Percentiles rank a stretch among this genome's conserved stretches.
phyloP scores from a whole-genome alignment of 2,329 filamentous ascomycete genomes.

The Phoma sp. region DNA sequence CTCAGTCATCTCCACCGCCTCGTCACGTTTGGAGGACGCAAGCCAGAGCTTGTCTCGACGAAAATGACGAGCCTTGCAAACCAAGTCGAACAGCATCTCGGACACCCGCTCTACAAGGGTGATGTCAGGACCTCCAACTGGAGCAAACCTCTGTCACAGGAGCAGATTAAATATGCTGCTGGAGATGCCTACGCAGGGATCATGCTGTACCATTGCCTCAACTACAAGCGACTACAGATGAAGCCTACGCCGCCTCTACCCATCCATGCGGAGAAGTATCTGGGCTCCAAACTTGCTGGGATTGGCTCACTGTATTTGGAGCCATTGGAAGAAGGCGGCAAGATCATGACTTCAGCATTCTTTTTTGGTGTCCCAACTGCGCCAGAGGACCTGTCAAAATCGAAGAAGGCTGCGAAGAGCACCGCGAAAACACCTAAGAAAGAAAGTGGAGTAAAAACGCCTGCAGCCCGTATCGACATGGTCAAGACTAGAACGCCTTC shows the following conservation, averaged over 20 bases:
- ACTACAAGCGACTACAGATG: slow-evolving; percentile 66
- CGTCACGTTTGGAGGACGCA: slow-evolving; percentile 68
- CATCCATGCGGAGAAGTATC: slow-evolving; percentile 35
- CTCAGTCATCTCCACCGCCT: slow-evolving; percentile 82
- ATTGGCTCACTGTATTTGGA: slow-evolving; percentile 31
- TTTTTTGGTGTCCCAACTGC: slow-evolving; percentile 30
- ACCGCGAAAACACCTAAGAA: background rate
- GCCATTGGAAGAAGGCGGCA: slow-evolving; percentile 23
- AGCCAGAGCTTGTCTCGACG: slow-evolving; percentile 47
- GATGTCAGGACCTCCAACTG: slow-evolving; percentile 78
- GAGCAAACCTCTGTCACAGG: slow-evolving; percentile 65
- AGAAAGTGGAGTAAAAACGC: background rate
- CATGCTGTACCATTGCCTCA: slow-evolving; percentile 75
- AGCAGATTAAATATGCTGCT: slow-evolving; percentile 78
- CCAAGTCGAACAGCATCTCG: slow-evolving; percentile 74
- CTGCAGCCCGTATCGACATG: background rate
- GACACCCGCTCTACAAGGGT: slow-evolving; percentile 81
- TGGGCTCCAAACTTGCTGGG: slow-evolving; percentile 22
- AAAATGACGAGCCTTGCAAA: slow-evolving; percentile 68
- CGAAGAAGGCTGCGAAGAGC: background rate
- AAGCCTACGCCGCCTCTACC: slow-evolving; percentile 30
- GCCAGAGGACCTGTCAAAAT: background rate
- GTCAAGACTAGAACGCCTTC: background rate
- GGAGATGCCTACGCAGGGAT: slow-evolving; percentile 85
- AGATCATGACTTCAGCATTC: slow-evolving; percentile 26